Conservation (phyloP, 2,329 filamentous ascomycete genomes). For the Claviceps pazoutovae region DNA sequence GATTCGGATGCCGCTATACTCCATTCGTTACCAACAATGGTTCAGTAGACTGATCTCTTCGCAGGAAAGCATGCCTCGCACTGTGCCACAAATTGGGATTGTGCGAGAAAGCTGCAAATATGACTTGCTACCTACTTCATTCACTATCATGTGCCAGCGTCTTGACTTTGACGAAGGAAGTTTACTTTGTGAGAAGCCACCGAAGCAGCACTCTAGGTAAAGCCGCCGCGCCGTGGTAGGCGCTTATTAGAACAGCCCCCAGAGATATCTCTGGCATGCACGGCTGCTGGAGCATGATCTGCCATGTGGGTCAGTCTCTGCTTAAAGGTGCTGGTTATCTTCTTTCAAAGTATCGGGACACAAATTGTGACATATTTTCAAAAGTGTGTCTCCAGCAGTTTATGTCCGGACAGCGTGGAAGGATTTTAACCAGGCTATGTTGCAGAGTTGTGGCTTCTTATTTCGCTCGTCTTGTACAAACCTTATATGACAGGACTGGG, state of each 20-base stretch:
- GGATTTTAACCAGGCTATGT: not conserved
- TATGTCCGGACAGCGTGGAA: not conserved
- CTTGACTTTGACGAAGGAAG: not conserved
- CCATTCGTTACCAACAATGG: too few species aligned
- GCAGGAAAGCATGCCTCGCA: not conserved
- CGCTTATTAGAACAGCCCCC: not conserved
- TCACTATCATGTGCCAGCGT: not conserved
- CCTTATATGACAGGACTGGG: not conserved
- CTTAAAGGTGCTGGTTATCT: not conserved
- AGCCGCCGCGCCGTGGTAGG: not conserved
- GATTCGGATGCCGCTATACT: too few species aligned
- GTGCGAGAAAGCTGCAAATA: not conserved
- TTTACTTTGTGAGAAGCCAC: not conserved
- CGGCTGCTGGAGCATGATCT: not conserved
- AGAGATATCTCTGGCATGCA: not conserved
- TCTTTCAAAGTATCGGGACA: not conserved
- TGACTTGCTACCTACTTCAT: not conserved
- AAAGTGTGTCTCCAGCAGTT: not conserved
- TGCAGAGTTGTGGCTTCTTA: not conserved
- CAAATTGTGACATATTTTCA: not conserved
- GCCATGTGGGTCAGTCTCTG: not conserved
- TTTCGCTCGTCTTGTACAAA: not conserved
- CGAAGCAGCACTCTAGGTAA: not conserved
- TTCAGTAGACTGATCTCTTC: too few species aligned
- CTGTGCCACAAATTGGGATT: not conserved